Evolutionary conservation across 352 stramenopile species (phyloP), one percentile per base, ranked within the genome.

Genomic region (Globisporangium camurandrum): DNA sequence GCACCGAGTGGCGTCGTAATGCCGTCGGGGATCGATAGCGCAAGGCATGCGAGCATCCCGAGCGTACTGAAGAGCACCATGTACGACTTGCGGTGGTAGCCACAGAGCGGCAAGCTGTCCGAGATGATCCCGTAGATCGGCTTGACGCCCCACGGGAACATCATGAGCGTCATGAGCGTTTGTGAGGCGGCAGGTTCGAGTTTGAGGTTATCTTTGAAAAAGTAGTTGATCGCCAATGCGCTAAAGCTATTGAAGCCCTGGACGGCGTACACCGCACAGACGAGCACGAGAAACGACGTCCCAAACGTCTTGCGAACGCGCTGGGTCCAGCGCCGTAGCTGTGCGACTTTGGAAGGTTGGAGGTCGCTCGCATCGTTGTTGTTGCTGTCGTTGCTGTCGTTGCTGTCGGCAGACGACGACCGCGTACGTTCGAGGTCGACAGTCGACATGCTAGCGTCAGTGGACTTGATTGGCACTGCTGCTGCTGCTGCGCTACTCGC

Each of bases 191-290:
- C 88, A 17, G 95, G 93, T 51, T 95, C 84, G 24, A 99, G 75
- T 54, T 96, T 71, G 30, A 98, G 69, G 40, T 97, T 86, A 68
- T 99, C 94, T 59, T 99, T 98, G 33, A 98, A 87, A 44, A 98
- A 96, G 65, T 97, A 98, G 37, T 96, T 98, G 59, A 97, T 70
- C 20, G 94, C 89, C 12, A 98, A 63, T 30, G 72, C 66, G 26
- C 90, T 94, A 33, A 98, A 88, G 54, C 89, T 96, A 24, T 95
- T 76, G 31, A 97, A 96, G 20, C 95, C 95, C 59, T 98, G 90
- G 0, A 97, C 87, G 41, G 95, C 93, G 59, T 98, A 98, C 42
- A 97, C 93, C 0, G 71, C 83, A 40, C 69, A 64, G 38, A 91
- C 73, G 9, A 91, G 62, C 49, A 83, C 45, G 28, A 91, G 57